These are phyloP conservation scores for Xylaria castorea DNA, from an alignment of 495 filamentous ascomycete species.

Conservation along the genomic window DNA sequence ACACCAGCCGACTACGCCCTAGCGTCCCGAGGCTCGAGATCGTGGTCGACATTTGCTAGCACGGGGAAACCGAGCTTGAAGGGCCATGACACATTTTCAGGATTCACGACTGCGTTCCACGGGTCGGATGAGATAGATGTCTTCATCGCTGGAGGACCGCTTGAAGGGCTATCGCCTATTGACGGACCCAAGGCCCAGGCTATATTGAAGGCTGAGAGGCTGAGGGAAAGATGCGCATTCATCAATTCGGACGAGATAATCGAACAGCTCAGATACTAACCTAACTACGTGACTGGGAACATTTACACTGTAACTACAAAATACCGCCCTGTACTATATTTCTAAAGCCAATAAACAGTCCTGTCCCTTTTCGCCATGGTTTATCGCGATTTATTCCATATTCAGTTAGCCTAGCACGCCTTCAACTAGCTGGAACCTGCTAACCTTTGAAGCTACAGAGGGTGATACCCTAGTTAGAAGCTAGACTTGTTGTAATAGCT, in stretches of 20 bases:
- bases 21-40: constrained; percentile 35
- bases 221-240: constrained; percentile 40
- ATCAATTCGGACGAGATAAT: constrained; percentile 38
- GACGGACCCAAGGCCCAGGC: constrained; percentile 34
- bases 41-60: constrained; percentile 43
- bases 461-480: too few species aligned
- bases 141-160: constrained; percentile 41
- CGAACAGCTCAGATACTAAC: constrained; percentile 33
- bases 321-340: not conserved
- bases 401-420: not conserved
- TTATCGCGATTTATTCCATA: not conserved
- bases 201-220: constrained; percentile 29
- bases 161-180: constrained; percentile 39
- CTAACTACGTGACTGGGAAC: not conserved
- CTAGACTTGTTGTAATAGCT: too few species aligned
- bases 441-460: too few species aligned
- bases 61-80: constrained; percentile 31
- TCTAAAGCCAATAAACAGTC: not conserved
- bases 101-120: constrained; percentile 34
- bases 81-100: constrained; percentile 36
- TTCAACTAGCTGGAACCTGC: too few species aligned
- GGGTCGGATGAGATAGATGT: constrained; percentile 26
- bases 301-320: not conserved
- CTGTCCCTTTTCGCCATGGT: not conserved
- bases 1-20: constrained; percentile 37